Evolutionary conservation across 75 land plant species (phyloP), one percentile per base, ranked within the genome.

Genomic region (Isoetes taiwanensis): DNA sequence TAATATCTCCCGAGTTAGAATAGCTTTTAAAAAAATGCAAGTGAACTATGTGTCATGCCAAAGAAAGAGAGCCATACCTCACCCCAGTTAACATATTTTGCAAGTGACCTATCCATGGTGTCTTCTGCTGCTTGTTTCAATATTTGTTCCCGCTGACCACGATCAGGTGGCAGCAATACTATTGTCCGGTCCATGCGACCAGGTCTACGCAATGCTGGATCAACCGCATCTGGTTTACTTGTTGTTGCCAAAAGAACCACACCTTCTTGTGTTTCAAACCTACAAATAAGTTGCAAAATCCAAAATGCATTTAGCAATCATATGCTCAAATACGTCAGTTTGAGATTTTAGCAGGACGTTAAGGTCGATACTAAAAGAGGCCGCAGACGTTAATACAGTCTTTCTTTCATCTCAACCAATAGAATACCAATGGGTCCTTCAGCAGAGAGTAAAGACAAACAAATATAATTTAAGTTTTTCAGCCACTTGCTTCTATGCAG

Each of bases 221-320:
- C 98, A 69, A 93, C 84, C 53, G 74, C 75, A 24, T 72, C 71
- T 29, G 91, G 74, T 56, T 63, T 73, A 54, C 79, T 71, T 20
- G 86, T 79, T 1, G 98, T 87, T 5, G 98, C 98, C 62, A 93
- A 63, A 29, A 93, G 67, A 56, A 93, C 95, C 41, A 93, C 98
- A n/a, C 98, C 98, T 60, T 93, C 95, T 59, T 87, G 85, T 30
- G 91, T 93, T 68, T 93, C 95, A 74, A 93, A 93, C 34, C 93
- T 86, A 59, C 54, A 61, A n/a, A n/a, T n/a, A n/a, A n/a, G n/a
- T n/a, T n/a, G n/a, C 41, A 56, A 34, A 32, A 3, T 11, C 1
- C 24, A 39, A 24, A 25, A 28, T 1, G 28, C 5, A 30, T n/a
- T n/a, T n/a, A n/a, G n/a, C n/a, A n/a, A n/a, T n/a, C n/a, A n/a